These are phyloP conservation scores for Cladosporium sp. DNA, from an alignment of 2,329 filamentous ascomycete species.

Conservation along the genomic window DNA sequence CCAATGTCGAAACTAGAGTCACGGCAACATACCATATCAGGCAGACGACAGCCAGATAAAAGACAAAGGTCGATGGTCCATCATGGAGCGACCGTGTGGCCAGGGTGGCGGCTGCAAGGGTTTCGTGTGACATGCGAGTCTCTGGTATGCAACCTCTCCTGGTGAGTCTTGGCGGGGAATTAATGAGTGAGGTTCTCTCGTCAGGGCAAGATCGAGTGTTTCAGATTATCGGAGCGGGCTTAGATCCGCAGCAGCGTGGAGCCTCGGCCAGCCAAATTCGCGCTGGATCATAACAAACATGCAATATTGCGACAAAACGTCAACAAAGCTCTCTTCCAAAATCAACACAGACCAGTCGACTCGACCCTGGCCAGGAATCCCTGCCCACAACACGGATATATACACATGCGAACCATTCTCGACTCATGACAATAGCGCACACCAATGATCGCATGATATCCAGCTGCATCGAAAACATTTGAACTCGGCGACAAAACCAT, in stretches of 20 bases:
- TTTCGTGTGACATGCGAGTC: slow-evolving; percentile 31
- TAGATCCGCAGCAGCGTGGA: slow-evolving; percentile 9
- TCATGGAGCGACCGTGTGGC: slow-evolving; percentile 16
- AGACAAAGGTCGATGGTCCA: slow-evolving; percentile 26
- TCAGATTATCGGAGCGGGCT: neutral
- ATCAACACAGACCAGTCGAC: neutral
- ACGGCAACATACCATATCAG: slow-evolving; percentile 48
- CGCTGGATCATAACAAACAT: slow-evolving; percentile 1
- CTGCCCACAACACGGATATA: neutral
- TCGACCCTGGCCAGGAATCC: neutral
- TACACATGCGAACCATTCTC: neutral
- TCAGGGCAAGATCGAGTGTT: neutral
- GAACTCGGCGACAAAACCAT: neutral
- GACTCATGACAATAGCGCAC: neutral
- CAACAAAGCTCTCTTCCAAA: neutral
- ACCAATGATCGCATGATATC: neutral
- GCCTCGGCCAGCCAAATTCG: slow-evolving; percentile 1
- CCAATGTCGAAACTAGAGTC: slow-evolving; percentile 57
- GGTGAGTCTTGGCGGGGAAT: slow-evolving; percentile 15
- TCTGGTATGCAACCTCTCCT: slow-evolving; percentile 7
- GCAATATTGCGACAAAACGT: slow-evolving; percentile 1
- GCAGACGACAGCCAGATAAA: slow-evolving; percentile 30
- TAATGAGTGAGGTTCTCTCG: slow-evolving; percentile 3
- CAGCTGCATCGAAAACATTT: neutral
- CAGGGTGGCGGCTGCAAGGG: slow-evolving; percentile 26